Conservation (phyloP, 208 protist species). For the Acanthamoeba royreba region DNA sequence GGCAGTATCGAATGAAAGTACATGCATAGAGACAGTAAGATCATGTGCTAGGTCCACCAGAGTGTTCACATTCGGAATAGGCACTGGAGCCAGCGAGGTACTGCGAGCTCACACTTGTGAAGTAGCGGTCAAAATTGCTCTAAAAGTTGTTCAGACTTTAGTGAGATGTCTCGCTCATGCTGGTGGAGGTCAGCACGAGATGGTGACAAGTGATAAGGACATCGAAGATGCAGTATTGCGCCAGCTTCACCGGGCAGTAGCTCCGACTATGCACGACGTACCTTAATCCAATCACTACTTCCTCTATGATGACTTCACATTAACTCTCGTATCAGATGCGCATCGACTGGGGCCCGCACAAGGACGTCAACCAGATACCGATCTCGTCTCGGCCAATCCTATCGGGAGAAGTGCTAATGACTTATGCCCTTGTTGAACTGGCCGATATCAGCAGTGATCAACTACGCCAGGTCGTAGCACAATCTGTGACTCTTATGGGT, state of each 20-base stretch:
- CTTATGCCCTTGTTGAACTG: too few relatives aligned
- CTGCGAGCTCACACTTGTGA: background rate
- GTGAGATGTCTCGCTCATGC: background rate
- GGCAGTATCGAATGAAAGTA: background rate
- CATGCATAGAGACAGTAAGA: background rate
- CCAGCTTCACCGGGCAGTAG: background rate
- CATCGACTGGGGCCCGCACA: background rate
- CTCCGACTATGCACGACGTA: background rate
- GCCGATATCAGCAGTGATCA: too few relatives aligned
- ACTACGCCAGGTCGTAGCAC: too few relatives aligned
- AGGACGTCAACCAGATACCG: background rate
- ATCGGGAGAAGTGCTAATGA: too few relatives aligned
- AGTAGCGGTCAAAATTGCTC: background rate
- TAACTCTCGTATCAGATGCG: too few relatives aligned
- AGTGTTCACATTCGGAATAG: conserved; percentile 70
- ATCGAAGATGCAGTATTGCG: background rate
- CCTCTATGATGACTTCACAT: background rate
- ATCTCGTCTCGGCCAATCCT: background rate
- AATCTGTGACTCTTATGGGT: too few relatives aligned
- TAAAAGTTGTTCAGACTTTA: background rate
- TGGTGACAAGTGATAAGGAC: background rate
- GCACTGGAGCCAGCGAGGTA: background rate
- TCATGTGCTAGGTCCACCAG: background rate
- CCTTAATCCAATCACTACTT: background rate
- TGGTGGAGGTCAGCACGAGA: background rate